A percentile compares a stretch with the other conserved stretches of the same genome.
Conservation (phyloP, 1,284 basidiomycete genomes). For the Athelia sp. region DNA sequence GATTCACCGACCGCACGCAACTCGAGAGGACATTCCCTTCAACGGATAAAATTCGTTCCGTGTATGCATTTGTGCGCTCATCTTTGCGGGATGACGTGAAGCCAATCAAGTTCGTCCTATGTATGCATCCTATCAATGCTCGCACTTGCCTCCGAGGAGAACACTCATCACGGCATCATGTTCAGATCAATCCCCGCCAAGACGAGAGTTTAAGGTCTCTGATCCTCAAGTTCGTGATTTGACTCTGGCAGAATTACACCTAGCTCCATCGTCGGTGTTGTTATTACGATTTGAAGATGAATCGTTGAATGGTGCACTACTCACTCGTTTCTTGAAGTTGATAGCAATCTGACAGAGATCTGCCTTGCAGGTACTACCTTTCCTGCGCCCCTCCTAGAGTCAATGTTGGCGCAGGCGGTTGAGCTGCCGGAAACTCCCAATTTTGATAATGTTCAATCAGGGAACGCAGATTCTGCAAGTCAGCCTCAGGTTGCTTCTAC, state of each 20-base stretch:
- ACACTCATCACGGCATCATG: neutral
- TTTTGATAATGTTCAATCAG: conserved; percentile 22
- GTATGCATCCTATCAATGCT: conserved; percentile 36
- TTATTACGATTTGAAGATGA: conserved; percentile 73
- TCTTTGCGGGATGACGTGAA: conserved; percentile 68
- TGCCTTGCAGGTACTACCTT: too few species aligned
- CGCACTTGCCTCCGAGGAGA: conserved; percentile 1
- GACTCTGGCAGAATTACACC: conserved; percentile 62
- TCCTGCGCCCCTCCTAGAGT: conserved; percentile 62
- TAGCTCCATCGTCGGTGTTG: conserved; percentile 78
- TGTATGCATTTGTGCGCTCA: conserved; percentile 81
- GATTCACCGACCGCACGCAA: conserved; percentile 76
- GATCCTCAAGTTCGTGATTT: conserved; percentile 67
- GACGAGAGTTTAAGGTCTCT: conserved; percentile 74
- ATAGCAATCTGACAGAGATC: too few species aligned
- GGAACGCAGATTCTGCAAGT: conserved; percentile 19
- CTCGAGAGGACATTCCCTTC: conserved; percentile 79
- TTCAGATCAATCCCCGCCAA: conserved; percentile 72
- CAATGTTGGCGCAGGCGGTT: conserved; percentile 49
- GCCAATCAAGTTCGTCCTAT: conserved; percentile 76
- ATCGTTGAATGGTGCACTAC: conserved; percentile 56
- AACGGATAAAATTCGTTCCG: conserved; percentile 67
- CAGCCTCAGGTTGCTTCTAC: conserved; percentile 9
- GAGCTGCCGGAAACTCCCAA: conserved; percentile 55
- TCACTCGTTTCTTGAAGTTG: too few species aligned